phyloP scores from a whole-genome alignment of 371 early-diverging fungal genomes.

The Mucor ambiguus region DNA sequence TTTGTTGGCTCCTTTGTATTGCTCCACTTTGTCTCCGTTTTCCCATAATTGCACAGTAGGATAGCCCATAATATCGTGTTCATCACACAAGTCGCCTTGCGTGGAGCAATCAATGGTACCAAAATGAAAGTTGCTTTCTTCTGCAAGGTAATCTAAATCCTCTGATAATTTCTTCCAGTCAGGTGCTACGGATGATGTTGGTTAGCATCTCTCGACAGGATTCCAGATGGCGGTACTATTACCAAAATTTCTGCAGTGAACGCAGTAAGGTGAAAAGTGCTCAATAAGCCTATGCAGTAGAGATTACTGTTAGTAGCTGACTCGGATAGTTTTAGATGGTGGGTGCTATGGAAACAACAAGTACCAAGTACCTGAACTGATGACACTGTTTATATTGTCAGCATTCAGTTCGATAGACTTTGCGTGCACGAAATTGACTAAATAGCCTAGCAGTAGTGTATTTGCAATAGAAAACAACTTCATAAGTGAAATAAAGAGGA shows the following conservation, averaged over 20 bases:
- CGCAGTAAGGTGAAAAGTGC: slow-evolving; percentile 43
- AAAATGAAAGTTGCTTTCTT: slow-evolving; percentile 59
- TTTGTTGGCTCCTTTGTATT: slow-evolving; percentile 22
- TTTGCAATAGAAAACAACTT: slow-evolving; percentile 1
- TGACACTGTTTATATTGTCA: slow-evolving; percentile 11
- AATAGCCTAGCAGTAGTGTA: neutral
- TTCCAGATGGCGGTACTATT: neutral
- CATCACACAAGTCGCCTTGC: slow-evolving; percentile 70
- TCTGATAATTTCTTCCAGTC: slow-evolving; percentile 52
- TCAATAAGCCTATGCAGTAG: slow-evolving; percentile 38
- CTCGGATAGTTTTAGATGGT: neutral
- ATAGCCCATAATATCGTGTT: slow-evolving; percentile 55
- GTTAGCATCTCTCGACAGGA: neutral
- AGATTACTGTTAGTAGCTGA: neutral
- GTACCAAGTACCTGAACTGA: slow-evolving; percentile 29
- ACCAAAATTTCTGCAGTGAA: slow-evolving; percentile 43
- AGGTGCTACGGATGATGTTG: slow-evolving; percentile 38
- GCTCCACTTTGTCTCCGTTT: slow-evolving; percentile 60
- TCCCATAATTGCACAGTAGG: slow-evolving; percentile 72
- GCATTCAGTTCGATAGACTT: slow-evolving; percentile 24
- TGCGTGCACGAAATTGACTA: slow-evolving; percentile 12
- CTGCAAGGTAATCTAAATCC: slow-evolving; percentile 30
- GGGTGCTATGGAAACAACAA: neutral
- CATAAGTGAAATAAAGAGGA: slow-evolving; percentile 10
- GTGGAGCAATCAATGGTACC: slow-evolving; percentile 79